A percentile compares a stretch with the other conserved stretches of the same genome.
Evolutionary conservation across 163 green algal species (phyloP).

Genomic region (Chlorella variabilis): DNA sequence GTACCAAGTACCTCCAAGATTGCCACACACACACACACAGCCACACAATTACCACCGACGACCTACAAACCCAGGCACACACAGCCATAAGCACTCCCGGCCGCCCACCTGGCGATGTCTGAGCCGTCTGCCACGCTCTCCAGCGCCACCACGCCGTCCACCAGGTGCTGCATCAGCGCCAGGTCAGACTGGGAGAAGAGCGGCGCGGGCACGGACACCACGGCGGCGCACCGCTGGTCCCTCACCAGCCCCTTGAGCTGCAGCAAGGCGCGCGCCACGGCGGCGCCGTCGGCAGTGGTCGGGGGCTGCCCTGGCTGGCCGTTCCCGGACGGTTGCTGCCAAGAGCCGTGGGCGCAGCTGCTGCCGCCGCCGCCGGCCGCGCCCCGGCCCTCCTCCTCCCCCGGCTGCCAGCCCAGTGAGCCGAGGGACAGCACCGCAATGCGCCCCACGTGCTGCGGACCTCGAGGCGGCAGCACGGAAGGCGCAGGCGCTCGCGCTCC

Average conservation of each 20-base stretch:
- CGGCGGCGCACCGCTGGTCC: conserved; percentile 46
- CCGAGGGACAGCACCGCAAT: conserved; percentile 71
- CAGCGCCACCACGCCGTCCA: conserved; percentile 71
- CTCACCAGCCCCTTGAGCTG: conserved; percentile 56
- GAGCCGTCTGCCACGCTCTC: conserved; percentile 69
- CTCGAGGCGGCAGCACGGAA: not conserved
- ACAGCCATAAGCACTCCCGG: no score
- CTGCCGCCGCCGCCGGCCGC: not conserved
- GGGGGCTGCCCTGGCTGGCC: no score
- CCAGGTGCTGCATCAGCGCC: conserved; percentile 65
- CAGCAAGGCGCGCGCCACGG: conserved; percentile 56
- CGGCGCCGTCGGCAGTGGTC: not conserved
- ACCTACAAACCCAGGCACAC: no score
- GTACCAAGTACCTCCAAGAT: no score
- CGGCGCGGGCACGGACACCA: conserved; percentile 60
- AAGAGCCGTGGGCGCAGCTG: not conserved
- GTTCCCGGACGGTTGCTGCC: no score
- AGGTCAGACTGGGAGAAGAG: not conserved
- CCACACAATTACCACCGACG: no score
- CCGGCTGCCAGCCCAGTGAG: conserved; percentile 47
- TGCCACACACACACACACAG: no score
- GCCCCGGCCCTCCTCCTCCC: conserved; percentile 1
- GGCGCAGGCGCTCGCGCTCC: not conserved
- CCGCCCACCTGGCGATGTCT: conserved; percentile 55
- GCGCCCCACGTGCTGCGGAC: conserved; percentile 50